Evolutionary conservation across 305 asterid species (phyloP), one percentile per base, ranked within the genome.

Genomic region (Plantago rigida): DNA sequence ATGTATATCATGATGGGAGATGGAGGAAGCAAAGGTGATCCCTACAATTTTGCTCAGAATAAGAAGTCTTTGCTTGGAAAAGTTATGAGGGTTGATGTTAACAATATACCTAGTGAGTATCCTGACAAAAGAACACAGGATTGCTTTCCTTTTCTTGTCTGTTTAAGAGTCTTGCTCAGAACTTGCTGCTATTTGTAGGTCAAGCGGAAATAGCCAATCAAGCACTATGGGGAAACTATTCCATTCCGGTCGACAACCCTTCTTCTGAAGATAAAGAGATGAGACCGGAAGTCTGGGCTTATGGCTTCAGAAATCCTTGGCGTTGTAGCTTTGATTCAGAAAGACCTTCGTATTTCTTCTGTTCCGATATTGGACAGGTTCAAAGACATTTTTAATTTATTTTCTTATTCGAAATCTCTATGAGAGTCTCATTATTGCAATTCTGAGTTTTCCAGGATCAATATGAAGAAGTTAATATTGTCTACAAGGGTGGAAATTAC

Each of bases 311-410:
- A 80, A 79, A 80, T 59, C 97, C 97, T 10, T 91, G 96, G 97
- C 89, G 95, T 13, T 91, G 96, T 56, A 85, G 96, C 81, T 91
- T 91, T 31, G 97, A 91, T 65, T 73, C 96, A 15, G 88, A 91
- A 68, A 81, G 94, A 82, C 96, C 94, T 74, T 80, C 94, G 24
- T 85, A 87, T 72, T 87, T 87, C 77, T 52, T 84, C 26, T 91
- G 97, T 49, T 91, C 87, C 13, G 97, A 87, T 67, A 58, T 71
- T 75, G 97, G 97, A 22, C 79, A 85, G 97, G 97, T 89, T 60
- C 24, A n/a, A 13, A 63, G 19, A 3, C 19, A 56, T 15, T 7
- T 13, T 56, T 42, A 22, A 31, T 47, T 31, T 24, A 13, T 44
- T 34, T 49, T 51, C 50, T 36, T 36, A 36, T 36, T 36, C 9